phyloP scores from a whole-genome alignment of 1,139 yeast species.

The Kodamaea fungicola region DNA sequence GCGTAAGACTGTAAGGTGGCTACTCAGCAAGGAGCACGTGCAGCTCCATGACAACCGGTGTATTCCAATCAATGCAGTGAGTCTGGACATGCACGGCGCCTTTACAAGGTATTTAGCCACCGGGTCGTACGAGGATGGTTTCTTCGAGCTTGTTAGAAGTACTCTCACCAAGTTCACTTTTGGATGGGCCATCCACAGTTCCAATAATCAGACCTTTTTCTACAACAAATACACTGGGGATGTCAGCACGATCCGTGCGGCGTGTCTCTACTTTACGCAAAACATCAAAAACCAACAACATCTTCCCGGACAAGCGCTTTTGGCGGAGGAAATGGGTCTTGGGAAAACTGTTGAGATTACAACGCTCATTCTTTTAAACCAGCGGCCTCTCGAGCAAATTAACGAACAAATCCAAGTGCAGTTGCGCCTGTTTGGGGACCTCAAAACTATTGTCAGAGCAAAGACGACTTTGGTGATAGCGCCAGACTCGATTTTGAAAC shows the following conservation, averaged over 20 bases:
- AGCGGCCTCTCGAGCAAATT: constrained; percentile 42
- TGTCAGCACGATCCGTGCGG: constrained; percentile 30
- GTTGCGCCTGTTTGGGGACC: constrained; percentile 30
- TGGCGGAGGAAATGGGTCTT: constrained; percentile 95
- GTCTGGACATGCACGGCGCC: constrained; percentile 9
- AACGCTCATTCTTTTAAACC: constrained; percentile 60
- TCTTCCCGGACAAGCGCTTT: constrained; percentile 59
- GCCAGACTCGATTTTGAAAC: constrained; percentile 76
- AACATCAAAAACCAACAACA: constrained; percentile 15
- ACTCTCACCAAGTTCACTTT: constrained; percentile 29
- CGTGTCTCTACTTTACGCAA: constrained; percentile 23
- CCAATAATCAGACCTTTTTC: constrained; percentile 29
- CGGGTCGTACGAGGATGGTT: constrained; percentile 4
- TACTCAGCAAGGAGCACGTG: constrained; percentile 57
- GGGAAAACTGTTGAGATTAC: constrained; percentile 90
- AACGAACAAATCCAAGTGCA: constrained; percentile 37
- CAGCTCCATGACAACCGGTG: constrained; percentile 29
- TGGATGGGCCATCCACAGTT: constrained; percentile 47
- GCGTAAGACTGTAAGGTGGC: constrained; percentile 62
- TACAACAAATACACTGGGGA: constrained; percentile 51
- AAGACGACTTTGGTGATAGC: constrained; percentile 80
- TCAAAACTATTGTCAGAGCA: constrained; percentile 47
- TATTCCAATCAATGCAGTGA: constrained; percentile 15
- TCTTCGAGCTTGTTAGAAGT: constrained; percentile 8
- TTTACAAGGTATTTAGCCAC: constrained; percentile 8